Conservation (phyloP, 352 stramenopile species). For the Achlya hypogyna region DNA sequence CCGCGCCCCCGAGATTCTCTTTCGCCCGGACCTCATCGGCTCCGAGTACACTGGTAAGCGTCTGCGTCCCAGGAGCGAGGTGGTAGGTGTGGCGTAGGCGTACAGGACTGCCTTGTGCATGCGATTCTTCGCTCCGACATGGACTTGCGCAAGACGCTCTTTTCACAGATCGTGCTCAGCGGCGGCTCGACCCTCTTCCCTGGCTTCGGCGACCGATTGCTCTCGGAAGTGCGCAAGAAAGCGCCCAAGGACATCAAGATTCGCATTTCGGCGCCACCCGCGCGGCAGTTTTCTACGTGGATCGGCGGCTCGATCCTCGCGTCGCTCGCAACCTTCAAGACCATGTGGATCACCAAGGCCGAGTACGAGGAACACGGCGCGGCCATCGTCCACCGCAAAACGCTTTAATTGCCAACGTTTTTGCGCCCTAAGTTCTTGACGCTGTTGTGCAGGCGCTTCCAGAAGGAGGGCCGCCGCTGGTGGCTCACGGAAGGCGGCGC, state of each 20-base stretch:
- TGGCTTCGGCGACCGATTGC: constrained; percentile 92
- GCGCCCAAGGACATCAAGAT: constrained; percentile 90
- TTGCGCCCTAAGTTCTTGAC: constrained; percentile 41
- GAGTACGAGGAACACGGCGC: constrained; percentile 98
- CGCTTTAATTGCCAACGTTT: constrained; percentile 45
- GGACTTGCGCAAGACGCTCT: constrained; percentile 92
- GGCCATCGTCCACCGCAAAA: constrained; percentile 96
- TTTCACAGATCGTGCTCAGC: constrained; percentile 88
- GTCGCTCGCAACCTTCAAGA: constrained; percentile 96
- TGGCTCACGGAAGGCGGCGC: constrained; percentile 26
- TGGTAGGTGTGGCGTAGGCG: constrained; percentile 27
- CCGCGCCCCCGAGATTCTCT: constrained; percentile 69
- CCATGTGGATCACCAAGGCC: constrained; percentile 98
- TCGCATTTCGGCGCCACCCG: constrained; percentile 93
- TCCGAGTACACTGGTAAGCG: constrained; percentile 42
- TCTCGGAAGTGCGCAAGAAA: constrained; percentile 89
- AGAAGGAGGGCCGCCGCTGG: constrained; percentile 59
- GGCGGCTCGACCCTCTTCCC: constrained; percentile 93
- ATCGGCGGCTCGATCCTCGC: constrained; percentile 96
- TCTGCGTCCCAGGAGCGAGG: neutral
- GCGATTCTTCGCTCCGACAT: constrained; percentile 97
- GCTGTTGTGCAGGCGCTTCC: constrained; percentile 60
- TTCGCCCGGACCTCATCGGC: constrained; percentile 75
- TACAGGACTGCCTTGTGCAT: constrained; percentile 84
- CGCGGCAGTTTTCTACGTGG: constrained; percentile 94